These are phyloP conservation scores for Nasturtium officinale DNA, from an alignment of 345 rosid species.

Conservation along the genomic window DNA sequence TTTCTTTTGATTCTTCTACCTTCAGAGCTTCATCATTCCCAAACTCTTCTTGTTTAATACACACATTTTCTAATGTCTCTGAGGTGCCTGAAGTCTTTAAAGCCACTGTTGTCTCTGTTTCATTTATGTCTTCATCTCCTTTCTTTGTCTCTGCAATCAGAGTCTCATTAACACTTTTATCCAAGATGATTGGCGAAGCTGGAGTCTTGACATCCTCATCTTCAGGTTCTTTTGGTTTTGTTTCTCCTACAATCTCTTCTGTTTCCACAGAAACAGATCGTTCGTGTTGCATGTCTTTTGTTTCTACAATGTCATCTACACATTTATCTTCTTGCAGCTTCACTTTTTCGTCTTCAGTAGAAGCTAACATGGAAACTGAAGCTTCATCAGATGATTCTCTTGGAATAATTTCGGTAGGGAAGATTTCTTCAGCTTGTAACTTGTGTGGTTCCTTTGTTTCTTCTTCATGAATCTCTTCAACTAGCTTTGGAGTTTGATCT, in stretches of 20 bases:
- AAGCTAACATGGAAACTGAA: slow-evolving; percentile 33
- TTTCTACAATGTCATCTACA: slow-evolving; percentile 12
- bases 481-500: background rate
- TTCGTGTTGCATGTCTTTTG: slow-evolving; percentile 1
- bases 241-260: slow-evolving; percentile 1
- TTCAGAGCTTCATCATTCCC: slow-evolving; percentile 11
- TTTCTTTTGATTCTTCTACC: slow-evolving; percentile 28
- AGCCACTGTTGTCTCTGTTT: background rate
- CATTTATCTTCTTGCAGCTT: slow-evolving; percentile 23
- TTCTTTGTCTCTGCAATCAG: slow-evolving; percentile 15
- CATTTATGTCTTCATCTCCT: slow-evolving; percentile 19
- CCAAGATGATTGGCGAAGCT: background rate
- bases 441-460: slow-evolving; percentile 18
- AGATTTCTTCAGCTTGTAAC: slow-evolving; percentile 19
- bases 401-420: slow-evolving; percentile 15
- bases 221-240: slow-evolving; percentile 23
- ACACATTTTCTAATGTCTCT: background rate
- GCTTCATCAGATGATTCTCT: slow-evolving; percentile 32
- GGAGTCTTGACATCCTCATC: slow-evolving; percentile 2
- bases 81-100: background rate
- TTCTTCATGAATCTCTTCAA: slow-evolving; percentile 23
- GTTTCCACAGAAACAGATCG: background rate
- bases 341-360: slow-evolving; percentile 31
- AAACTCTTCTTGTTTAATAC: slow-evolving; percentile 12
- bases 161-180: slow-evolving; percentile 13